Percentiles rank a stretch among this genome's conserved stretches.
Evolutionary conservation across 1,284 basidiomycete species (phyloP).

Genomic region (Ceratobasidium sp.): DNA sequence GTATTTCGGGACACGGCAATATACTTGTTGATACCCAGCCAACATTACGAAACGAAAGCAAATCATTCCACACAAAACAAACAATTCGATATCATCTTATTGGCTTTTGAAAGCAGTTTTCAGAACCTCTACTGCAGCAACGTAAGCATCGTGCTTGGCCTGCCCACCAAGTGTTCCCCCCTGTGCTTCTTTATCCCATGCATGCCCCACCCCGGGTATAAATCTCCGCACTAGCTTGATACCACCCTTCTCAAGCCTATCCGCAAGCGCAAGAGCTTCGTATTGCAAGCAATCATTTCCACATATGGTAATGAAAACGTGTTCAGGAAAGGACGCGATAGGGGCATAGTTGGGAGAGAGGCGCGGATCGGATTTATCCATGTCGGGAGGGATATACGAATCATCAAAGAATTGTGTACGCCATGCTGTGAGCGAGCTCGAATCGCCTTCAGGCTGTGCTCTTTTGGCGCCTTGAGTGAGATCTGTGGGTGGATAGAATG

Average conservation of each 20-base stretch:
- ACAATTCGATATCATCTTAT: neutral
- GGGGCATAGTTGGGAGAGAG: conserved; percentile 12
- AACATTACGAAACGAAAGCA: too few relatives aligned
- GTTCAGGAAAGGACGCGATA: neutral
- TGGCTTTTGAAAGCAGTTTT: conserved; percentile 1
- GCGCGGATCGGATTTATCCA: conserved; percentile 3
- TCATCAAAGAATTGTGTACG: neutral
- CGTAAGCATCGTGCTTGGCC: conserved; percentile 1
- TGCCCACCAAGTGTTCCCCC: neutral
- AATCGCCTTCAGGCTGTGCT: neutral
- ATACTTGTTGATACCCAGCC: neutral
- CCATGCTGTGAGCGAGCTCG: neutral
- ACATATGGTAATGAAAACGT: conserved; percentile 6
- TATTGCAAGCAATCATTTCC: conserved; percentile 1
- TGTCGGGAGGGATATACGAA: neutral
- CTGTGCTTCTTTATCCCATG: conserved; percentile 18
- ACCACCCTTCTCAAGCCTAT: conserved; percentile 6
- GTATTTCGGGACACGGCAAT: neutral
- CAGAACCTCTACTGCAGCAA: conserved; percentile 7
- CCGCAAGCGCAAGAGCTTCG: neutral
- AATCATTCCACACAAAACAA: neutral
- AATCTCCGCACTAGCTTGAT: conserved; percentile 14
- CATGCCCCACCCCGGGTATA: conserved; percentile 2
- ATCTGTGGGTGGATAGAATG: conserved; percentile 6
- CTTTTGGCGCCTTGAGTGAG: neutral